A percentile compares a stretch with the other conserved stretches of the same genome.
phyloP scores from a whole-genome alignment of 2,329 filamentous ascomycete genomes.

The Calonectria fujianensis region DNA sequence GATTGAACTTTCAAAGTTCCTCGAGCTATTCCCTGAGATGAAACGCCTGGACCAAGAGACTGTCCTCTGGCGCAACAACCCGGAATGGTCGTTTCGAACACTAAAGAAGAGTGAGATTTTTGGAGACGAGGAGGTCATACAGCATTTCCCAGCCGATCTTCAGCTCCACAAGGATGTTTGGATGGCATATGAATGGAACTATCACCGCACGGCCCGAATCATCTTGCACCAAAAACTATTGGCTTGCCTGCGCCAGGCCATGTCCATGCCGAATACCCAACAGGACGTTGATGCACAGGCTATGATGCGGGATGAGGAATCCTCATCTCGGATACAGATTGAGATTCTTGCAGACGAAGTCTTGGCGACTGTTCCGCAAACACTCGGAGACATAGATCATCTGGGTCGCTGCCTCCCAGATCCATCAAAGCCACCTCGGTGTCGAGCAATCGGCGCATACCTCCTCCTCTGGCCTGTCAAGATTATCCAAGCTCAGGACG shows the following conservation, averaged over 20 bases:
- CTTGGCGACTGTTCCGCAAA: slow-evolving; percentile 61
- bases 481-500: slow-evolving; percentile 55
- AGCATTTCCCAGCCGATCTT: slow-evolving; percentile 51
- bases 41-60: slow-evolving; percentile 56
- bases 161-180: slow-evolving; percentile 62
- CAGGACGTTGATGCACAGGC: not conserved
- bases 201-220: slow-evolving; percentile 61
- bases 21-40: slow-evolving; percentile 58
- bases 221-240: slow-evolving; percentile 61
- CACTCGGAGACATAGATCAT: slow-evolving; percentile 60
- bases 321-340: slow-evolving; percentile 50
- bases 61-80: slow-evolving; percentile 56
- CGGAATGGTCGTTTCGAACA: slow-evolving; percentile 59
- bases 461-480: slow-evolving; percentile 63
- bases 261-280: not conserved
- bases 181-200: slow-evolving; percentile 66
- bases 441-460: slow-evolving; percentile 60
- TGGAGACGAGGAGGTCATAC: not conserved
- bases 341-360: slow-evolving; percentile 58
- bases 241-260: slow-evolving; percentile 51
- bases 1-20: slow-evolving; percentile 14
- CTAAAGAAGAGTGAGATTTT: slow-evolving; percentile 48
- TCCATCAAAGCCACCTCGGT: slow-evolving; percentile 47
- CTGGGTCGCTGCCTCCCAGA: slow-evolving; percentile 42
- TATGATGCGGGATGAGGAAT: slow-evolving; percentile 22